Percentiles rank a stretch among this genome's conserved stretches.
phyloP scores from a whole-genome alignment of 225 moss, liverwort and hornwort species.

The Physcomitrellopsis africana region DNA sequence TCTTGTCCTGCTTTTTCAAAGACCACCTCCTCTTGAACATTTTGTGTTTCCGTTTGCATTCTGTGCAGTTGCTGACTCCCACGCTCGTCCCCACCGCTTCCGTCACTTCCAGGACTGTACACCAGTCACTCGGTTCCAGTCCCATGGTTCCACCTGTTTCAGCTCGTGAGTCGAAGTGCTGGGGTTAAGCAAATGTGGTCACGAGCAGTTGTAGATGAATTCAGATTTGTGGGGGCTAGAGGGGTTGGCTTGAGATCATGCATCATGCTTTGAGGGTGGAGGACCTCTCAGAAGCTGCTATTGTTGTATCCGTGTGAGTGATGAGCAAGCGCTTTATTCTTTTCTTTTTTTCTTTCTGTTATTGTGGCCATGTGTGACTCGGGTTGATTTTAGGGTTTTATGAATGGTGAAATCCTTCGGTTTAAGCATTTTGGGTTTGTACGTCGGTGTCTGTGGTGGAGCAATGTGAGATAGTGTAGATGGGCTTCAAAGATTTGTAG shows the following conservation, averaged over 20 bases:
- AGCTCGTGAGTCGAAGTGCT: background rate
- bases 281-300: too few relatives aligned
- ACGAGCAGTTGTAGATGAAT: background rate
- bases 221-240: too few relatives aligned
- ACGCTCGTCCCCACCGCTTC: conserved; percentile 42
- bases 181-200: background rate
- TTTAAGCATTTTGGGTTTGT: background rate
- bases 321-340: too few relatives aligned
- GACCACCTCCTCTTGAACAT: too few relatives aligned
- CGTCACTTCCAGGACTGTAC: background rate
- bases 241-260: too few relatives aligned
- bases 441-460: background rate
- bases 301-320: too few relatives aligned
- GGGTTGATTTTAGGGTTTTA: conserved; percentile 13
- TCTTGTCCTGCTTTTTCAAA: too few relatives aligned
- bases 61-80: conserved; percentile 36
- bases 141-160: conserved; percentile 1
- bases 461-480: background rate
- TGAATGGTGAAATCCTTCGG: background rate
- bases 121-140: background rate
- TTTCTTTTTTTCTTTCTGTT: too few relatives aligned
- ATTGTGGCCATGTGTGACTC: too few relatives aligned
- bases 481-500: background rate
- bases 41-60: too few relatives aligned
- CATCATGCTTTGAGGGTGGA: too few relatives aligned